Base-by-base conservation (phyloP, 2,329 filamentous ascomycete genomes). In the Gnomoniopsis sp. region DNA sequence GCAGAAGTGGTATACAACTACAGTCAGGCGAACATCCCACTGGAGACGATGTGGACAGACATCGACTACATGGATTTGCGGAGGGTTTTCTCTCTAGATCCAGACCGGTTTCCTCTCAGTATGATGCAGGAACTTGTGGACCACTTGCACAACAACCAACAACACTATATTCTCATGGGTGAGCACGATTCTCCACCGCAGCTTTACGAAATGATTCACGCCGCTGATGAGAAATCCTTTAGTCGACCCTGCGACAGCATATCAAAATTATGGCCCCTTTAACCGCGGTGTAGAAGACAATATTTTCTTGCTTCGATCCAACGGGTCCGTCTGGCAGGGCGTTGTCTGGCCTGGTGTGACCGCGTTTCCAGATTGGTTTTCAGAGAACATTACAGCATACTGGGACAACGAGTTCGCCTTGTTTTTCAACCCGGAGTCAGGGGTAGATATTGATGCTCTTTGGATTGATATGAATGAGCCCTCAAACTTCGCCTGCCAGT, bases 331-430 rank as follows among this genome's bases (percentile, higher is more conserved):
- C 53, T 84, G 60, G 72, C 72, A 81, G 48, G 85, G 89, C 17
- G 88, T 91, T 17, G 89, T 93, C 22, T 93, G 90, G 90, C 87
- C 90, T 6, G 90, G 90, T 49, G 80, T 85, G 15, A 83, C 87
- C 0, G 87, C 82, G 12, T 91, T 87, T 72, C 88, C 88, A 0
- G 90, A 93, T 69, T 93, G 89, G 89, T 91, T 92, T 68, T 75
- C 85, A 19, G 78, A 81, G 8, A 84, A 84, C 53, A 83, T 85
- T 1, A 79, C 85, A 50, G 67, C 73, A 1, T 95, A 86, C 71
- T 93, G 90, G 90, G 85, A 85, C 63, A 77, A 79, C 4, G 82
- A 93, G 68, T 88, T 93, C 65, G 71, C 68, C 0, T 70, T 68
- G 1, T 90, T 90, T 74, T 92, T 93, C 73, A 71, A 80, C 60